Conservation (phyloP, 1,284 basidiomycete species). For the Ganoderma lucidum region DNA sequence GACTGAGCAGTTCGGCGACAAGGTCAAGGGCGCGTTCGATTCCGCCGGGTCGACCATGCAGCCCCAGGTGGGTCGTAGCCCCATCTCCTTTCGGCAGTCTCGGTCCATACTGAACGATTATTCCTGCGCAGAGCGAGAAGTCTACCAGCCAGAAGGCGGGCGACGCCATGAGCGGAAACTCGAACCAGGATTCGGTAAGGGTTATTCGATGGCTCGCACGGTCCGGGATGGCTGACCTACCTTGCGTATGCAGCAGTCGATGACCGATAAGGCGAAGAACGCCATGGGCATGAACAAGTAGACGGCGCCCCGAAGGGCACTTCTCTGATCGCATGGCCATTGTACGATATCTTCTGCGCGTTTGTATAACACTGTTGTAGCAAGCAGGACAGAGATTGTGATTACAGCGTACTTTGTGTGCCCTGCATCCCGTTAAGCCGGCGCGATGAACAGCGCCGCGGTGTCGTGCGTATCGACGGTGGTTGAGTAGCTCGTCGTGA, state of each 20-base stretch:
- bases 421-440: background rate
- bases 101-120: background rate
- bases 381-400: background rate
- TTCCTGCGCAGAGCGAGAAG: background rate
- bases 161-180: conserved; percentile 59
- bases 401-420: too few species aligned
- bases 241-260: conserved; percentile 33
- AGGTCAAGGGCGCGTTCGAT: conserved; percentile 45
- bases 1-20: conserved; percentile 47
- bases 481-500: conserved; percentile 48
- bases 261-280: conserved; percentile 42
- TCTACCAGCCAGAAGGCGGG: conserved; percentile 49
- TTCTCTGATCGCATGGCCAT: background rate
- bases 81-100: background rate
- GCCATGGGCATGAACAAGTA: conserved; percentile 38
- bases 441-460: conserved; percentile 42
- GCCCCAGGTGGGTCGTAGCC: conserved; percentile 41
- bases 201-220: background rate
- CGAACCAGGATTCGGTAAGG: conserved; percentile 41
- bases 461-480: conserved; percentile 59
- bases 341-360: conserved; percentile 2
- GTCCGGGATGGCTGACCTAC: too few species aligned
- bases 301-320: background rate
- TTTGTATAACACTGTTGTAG: background rate
- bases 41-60: conserved; percentile 44